Percentiles rank a stretch among this genome's conserved stretches.
Conservation (phyloP, 495 filamentous ascomycete genomes). For the Cercophora scortea region DNA sequence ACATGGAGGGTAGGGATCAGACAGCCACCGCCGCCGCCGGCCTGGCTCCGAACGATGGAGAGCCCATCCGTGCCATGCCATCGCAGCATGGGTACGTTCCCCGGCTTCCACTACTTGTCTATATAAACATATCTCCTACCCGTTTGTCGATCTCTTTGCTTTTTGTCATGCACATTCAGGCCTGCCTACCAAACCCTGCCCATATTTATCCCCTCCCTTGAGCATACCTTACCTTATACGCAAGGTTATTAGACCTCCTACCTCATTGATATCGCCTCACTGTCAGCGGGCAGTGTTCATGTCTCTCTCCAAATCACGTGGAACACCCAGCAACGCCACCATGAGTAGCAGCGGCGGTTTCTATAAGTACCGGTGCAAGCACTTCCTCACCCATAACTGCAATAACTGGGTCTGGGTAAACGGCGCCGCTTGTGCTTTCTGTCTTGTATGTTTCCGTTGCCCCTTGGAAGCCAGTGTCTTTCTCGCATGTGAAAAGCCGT, state of each 20-base stretch:
- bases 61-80: slow-evolving; percentile 3
- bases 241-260: too few relatives aligned
- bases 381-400: slow-evolving; percentile 51
- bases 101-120: background rate
- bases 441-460: slow-evolving; percentile 38
- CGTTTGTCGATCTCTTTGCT: slow-evolving; percentile 1
- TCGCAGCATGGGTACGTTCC: background rate
- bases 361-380: slow-evolving; percentile 56
- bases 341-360: slow-evolving; percentile 53
- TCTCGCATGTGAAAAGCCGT: too few relatives aligned
- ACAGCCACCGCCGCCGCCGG: slow-evolving; percentile 8
- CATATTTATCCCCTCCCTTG: background rate
- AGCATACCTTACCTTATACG: too few relatives aligned
- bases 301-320: too few relatives aligned
- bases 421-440: slow-evolving; percentile 47
- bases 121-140: background rate
- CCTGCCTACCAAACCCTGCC: background rate
- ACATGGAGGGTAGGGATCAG: slow-evolving; percentile 1
- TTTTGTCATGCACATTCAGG: background rate
- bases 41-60: slow-evolving; percentile 1
- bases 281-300: too few relatives aligned
- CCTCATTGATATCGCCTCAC: too few relatives aligned
- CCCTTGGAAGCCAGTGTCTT: too few relatives aligned
- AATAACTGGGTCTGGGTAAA: slow-evolving; percentile 56
- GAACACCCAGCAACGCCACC: slow-evolving; percentile 6